phyloP scores from a whole-genome alignment of 2,329 filamentous ascomycete genomes.

The Fusarium secorum region DNA sequence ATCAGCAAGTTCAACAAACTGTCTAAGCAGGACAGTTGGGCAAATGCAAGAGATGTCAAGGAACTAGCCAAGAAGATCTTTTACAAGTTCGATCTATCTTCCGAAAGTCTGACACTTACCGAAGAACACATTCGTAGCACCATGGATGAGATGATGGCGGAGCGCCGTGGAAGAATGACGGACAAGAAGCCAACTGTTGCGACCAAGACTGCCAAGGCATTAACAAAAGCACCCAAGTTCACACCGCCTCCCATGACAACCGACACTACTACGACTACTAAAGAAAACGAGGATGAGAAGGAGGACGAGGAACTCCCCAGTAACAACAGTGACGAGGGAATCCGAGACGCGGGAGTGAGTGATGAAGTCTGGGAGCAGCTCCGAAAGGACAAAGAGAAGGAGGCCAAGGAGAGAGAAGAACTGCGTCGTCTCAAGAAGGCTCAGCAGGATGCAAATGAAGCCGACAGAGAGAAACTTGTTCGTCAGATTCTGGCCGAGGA shows the following conservation, averaged over 20 bases:
- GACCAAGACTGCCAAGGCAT: rapidly evolving
- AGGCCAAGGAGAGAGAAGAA: conserved; percentile 49
- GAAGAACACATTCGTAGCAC: conserved; percentile 20
- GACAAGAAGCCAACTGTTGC: conserved; percentile 9
- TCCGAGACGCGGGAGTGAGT: conserved; percentile 64
- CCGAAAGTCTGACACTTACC: conserved; percentile 16
- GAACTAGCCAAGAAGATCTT: conserved; percentile 62
- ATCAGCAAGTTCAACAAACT: conserved; percentile 51
- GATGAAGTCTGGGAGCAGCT: conserved; percentile 70
- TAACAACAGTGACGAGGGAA: too few species aligned
- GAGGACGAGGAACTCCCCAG: neutral
- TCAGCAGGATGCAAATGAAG: conserved; percentile 41
- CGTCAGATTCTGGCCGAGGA: conserved; percentile 46
- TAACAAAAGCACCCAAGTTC: rapidly evolving
- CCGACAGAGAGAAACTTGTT: conserved; percentile 48
- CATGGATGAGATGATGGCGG: conserved; percentile 38
- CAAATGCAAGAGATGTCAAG: conserved; percentile 69
- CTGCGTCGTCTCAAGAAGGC: conserved; percentile 47
- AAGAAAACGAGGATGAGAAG: neutral
- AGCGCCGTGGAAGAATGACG: conserved; percentile 9
- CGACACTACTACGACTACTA: neutral
- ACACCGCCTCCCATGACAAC: neutral
- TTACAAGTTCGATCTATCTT: conserved; percentile 37
- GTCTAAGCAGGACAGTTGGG: conserved; percentile 60
- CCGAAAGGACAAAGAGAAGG: conserved; percentile 55